phyloP scores from a whole-genome alignment of 441 rosid species.

The Melastoma candidum region DNA sequence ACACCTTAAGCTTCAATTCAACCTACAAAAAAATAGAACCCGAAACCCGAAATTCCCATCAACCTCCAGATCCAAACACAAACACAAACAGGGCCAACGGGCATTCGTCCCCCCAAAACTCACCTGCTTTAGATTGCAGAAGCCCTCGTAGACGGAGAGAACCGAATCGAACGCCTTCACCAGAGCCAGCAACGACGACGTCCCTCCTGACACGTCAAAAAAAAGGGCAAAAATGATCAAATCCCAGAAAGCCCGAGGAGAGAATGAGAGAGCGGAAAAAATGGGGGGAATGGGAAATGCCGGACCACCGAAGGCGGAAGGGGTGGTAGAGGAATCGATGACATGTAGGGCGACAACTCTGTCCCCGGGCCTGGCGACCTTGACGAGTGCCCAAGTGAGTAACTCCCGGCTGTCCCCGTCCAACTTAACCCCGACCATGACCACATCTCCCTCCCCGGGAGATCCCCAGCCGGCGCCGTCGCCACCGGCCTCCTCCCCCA shows the following conservation, averaged over 20 bases:
- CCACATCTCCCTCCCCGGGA: conserved; percentile 24
- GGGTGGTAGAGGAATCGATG: conserved; percentile 25
- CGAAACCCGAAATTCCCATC: not conserved
- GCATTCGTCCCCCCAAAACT: not conserved
- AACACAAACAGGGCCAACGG: not conserved
- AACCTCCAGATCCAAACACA: not conserved
- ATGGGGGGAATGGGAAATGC: not conserved
- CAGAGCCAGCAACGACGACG: conserved; percentile 61
- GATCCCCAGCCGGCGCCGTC: conserved; percentile 5
- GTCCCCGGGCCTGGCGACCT: conserved; percentile 76
- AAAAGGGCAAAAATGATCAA: not conserved
- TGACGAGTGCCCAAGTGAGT: conserved; percentile 81
- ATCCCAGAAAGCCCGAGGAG: conserved; percentile 4
- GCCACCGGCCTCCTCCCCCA: conserved; percentile 17
- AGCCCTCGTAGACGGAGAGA: conserved; percentile 79
- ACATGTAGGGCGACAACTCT: conserved; percentile 81
- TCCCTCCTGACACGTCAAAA: conserved; percentile 31
- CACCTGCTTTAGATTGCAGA: conserved; percentile 94
- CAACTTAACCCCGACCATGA: conserved; percentile 75
- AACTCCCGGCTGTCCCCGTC: conserved; percentile 62
- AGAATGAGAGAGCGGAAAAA: not conserved
- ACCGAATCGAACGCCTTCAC: conserved; percentile 68
- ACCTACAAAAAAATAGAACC: conserved; percentile 32
- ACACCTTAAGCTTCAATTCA: conserved; percentile 80
- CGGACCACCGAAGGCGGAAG: conserved; percentile 28